Base-by-base conservation (phyloP, 1,139 yeast genomes). In the Meyerozyma elateridarum region DNA sequence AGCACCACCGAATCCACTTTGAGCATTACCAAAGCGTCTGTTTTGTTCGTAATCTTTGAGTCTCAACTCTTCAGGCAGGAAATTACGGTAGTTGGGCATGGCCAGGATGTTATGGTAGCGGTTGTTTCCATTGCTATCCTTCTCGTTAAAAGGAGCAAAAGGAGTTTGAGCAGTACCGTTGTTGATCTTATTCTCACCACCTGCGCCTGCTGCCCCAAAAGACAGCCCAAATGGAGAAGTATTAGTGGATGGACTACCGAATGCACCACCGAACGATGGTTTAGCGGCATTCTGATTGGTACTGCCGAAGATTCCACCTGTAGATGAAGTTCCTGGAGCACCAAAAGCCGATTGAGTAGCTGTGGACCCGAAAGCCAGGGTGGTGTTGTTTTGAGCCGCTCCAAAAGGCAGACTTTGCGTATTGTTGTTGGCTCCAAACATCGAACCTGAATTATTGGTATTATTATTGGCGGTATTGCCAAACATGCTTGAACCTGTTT, bases 41-140 rank as follows among this genome's bases (percentile, higher is more conserved):
- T 76, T 77, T 41, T 79, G 85, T 49, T 79, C 78, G 54, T 91
- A 91, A 59, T 91, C 99, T 56, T 84, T 91, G 46, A 75, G 64
- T 54, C 99, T 73, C 57, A 91, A 71, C 55, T 91, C 98, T 56
- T 89, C 96, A 49, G 81, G 75, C 1, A 95, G 84, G 48, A 61
- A 85, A 48, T 79, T 79, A 44, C 73, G 70, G 54, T 91, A 91
- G 51, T 87, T 95, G 9, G 95, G 95, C 97, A 91, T 89, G 26
- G 85, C 74, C 14, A 84, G 67, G 40, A 93, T 79, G 46, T 79
- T 79, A 53, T 89, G 88, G 56, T 71, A 91, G 30, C 72, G 60
- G 45, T 73, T 78, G 20, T 76, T 74, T 29, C 77, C 65, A 3
- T 75, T 64, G 13, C 78, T 59, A 48, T 91, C 98, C 52, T 84